Base-by-base conservation (phyloP, 2,329 filamentous ascomycete genomes). In the Metarhizium anisopliae region DNA sequence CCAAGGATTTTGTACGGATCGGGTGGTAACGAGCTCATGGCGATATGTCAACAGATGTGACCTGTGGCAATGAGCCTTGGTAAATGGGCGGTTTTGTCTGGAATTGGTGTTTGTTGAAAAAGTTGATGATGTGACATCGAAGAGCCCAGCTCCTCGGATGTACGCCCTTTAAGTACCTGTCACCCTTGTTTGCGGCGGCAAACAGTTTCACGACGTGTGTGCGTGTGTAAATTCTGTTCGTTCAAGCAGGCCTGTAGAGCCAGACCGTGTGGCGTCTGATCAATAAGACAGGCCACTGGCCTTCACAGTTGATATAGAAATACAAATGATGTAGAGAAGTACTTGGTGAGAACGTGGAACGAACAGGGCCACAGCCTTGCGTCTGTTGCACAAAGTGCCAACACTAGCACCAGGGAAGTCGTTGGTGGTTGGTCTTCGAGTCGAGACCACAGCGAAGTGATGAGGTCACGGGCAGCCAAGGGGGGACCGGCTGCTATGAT, bases 1-100 rank as follows among this genome's bases (percentile, higher is more conserved):
- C 89, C 89, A 52, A 96, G 79, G 55, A 82, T 78, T 66, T 78
- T 82, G 77, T 95, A 96, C 51, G 90, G 93, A 74, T 97, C 90
- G 59, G 83, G 78, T 36, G 82, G 74, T 42, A 77, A 66, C 62
- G 80, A 75, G 68, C 68, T 75, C 75, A 81, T 80, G 60, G 54
- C 67, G 63, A 58, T 50, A 43, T 54, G 54, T 52, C 42, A 57
- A 52, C 13, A 52, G 36, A 45, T 54, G 25, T 29, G 35, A 36
- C 30, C 8, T 50, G 14, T 30, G 14, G 16, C 40, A 30, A 43
- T 29, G 8, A 51, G 16, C 51, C 36, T 14, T 45, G 35, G 13
- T 40, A 47, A 29, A 50, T 53, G 47, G 55, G 42, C 51, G 4
- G 38, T 11, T 13, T 52, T 43, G 53, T 29, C 45, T 53, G 56